Percentiles rank a stretch among this genome's conserved stretches.
These are phyloP conservation scores for Clonostachys rhizophaga DNA, from an alignment of 2,329 filamentous ascomycete species.

Conservation along the genomic window DNA sequence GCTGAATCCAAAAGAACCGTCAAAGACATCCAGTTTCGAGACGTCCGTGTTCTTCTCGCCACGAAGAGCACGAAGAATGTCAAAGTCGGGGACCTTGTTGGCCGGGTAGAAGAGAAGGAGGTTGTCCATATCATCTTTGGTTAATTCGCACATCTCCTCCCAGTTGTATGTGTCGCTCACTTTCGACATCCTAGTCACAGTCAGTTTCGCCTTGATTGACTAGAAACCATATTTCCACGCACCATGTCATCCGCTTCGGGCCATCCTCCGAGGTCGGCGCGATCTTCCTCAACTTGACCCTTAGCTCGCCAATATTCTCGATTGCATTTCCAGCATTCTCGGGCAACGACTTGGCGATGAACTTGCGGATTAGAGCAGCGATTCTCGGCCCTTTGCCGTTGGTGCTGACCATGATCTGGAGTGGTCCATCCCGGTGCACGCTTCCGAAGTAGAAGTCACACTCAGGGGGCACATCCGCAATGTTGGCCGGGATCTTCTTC, in stretches of 20 bases:
- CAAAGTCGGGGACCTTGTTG: conserved; percentile 50
- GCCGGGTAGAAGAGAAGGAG: conserved; percentile 70
- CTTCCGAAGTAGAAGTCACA: conserved; percentile 99
- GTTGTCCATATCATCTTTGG: conserved; percentile 77
- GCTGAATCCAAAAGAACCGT: conserved; percentile 56
- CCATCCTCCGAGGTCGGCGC: conserved; percentile 71
- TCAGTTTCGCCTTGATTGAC: background rate
- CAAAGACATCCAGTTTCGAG: conserved; percentile 48
- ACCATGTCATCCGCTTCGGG: conserved; percentile 88
- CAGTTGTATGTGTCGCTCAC: conserved; percentile 85
- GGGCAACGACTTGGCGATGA: conserved; percentile 75
- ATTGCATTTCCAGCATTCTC: conserved; percentile 81
- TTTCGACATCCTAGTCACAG: conserved; percentile 69
- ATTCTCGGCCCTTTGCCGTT: conserved; percentile 94
- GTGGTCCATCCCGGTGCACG: conserved; percentile 87
- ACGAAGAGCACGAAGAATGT: conserved; percentile 50
- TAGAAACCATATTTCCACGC: conserved; percentile 17
- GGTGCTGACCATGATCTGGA: conserved; percentile 98
- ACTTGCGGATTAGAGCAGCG: conserved; percentile 77
- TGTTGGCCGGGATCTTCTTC: conserved; percentile 81
- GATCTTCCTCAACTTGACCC: conserved; percentile 72
- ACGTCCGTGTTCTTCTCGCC: conserved; percentile 30
- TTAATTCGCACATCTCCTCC: conserved; percentile 79
- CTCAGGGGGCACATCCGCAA: conserved; percentile 92
- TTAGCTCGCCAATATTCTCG: conserved; percentile 73